Base-by-base conservation (phyloP, 106 monocot species). In the Ottelia alismoides region DNA sequence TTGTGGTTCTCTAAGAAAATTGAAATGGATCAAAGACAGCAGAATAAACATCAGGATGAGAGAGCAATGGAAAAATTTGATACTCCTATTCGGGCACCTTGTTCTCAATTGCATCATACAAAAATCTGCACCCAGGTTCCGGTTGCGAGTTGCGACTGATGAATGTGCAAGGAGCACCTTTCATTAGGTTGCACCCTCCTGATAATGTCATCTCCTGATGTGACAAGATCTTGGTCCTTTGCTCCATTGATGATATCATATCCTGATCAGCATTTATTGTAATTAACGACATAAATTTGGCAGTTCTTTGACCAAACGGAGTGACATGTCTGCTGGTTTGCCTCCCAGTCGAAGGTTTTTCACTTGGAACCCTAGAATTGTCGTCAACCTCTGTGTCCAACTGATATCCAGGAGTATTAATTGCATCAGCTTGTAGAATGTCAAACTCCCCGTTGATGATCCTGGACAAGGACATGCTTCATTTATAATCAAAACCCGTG, bases 21-120 rank as follows among this genome's bases (percentile, higher is more conserved):
- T 79, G 65, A 90, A 82, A 89, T 98, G n/a, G n/a, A n/a, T n/a
- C n/a, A n/a, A n/a, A 43, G 40, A 43, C 40, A 43, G 6, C 40
- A 43, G 40, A 43, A 43, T 6, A 7, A 47, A 12, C n/a, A 20
- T 28, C 6, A 26, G 30, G 29, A 16, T 25, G 59, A 60, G 18
- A 24, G 7, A 11, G 43, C 19, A 27, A 18, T n/a, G n/a, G n/a
- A n/a, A 60, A 27, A 14, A 29, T 27, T 11, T 54, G 7, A 29
- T 29, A 43, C 16, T 6, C 16, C 16, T 43, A n/a, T n/a, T n/a
- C n/a, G 30, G 23, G 60, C 82, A 89, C 98, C 82, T 72, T 74
- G n/a, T 80, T 74, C 70, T 90, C 82, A 25, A 74, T 83, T 58
- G 72, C 77, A 55, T 89, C 82, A 60, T 83, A 82, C 85, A 90